These are phyloP conservation scores for Amphirosellinia nigrospora DNA, from an alignment of 495 filamentous ascomycete species.

Conservation along the genomic window DNA sequence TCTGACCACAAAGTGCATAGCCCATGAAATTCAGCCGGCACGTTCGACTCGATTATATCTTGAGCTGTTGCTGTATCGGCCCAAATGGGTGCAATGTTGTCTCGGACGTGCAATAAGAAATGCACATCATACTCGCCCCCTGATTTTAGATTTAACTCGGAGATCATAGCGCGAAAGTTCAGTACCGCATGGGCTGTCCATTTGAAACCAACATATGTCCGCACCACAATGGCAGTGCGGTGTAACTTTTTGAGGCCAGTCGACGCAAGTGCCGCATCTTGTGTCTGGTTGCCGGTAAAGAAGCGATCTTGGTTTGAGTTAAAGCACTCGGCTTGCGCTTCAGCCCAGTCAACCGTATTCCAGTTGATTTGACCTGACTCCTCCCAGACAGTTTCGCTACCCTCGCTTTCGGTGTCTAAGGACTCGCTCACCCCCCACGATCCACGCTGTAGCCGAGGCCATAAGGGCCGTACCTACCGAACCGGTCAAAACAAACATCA, in stretches of 20 bases:
- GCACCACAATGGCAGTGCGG: slow-evolving; percentile 75
- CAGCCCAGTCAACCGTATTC: slow-evolving; percentile 73
- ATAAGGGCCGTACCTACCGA: slow-evolving; percentile 88
- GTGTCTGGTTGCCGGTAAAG: slow-evolving; percentile 36
- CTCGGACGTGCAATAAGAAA: slow-evolving; percentile 79
- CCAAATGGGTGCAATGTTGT: slow-evolving; percentile 68
- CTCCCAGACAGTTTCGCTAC: slow-evolving; percentile 74
- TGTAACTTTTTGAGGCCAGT: slow-evolving; percentile 44
- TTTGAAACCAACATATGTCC: slow-evolving; percentile 71
- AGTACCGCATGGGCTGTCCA: slow-evolving; percentile 73
- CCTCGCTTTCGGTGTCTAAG: slow-evolving; percentile 76
- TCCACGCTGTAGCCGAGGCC: slow-evolving; percentile 80
- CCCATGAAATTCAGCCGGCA: slow-evolving; percentile 88
- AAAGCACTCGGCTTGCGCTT: slow-evolving; percentile 72
- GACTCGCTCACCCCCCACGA: slow-evolving; percentile 80
- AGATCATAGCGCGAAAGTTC: slow-evolving; percentile 79
- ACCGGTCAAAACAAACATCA: slow-evolving; percentile 93
- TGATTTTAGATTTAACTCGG: slow-evolving; percentile 73
- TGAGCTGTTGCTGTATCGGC: slow-evolving; percentile 62
- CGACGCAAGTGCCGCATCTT: slow-evolving; percentile 36
- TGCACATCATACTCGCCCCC: slow-evolving; percentile 82
- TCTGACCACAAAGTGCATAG: slow-evolving; percentile 94
- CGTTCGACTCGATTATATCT: slow-evolving; percentile 65
- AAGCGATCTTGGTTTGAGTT: slow-evolving; percentile 73
- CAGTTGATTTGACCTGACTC: slow-evolving; percentile 74